phyloP scores from a whole-genome alignment of 257 asterid species.

The Catharanthus roseus region DNA sequence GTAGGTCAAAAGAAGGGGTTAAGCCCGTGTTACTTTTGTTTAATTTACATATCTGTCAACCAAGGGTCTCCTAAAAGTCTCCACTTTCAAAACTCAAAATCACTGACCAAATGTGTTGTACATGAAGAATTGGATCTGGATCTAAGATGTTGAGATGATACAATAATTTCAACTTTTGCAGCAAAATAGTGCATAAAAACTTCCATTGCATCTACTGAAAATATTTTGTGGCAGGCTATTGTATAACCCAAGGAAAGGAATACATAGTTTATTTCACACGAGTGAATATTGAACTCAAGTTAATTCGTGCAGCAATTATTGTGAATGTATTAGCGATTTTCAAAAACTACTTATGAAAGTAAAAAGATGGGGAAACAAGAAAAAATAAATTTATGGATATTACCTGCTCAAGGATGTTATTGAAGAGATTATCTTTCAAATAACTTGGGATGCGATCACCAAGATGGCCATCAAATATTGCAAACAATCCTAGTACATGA shows the following conservation, averaged over 20 bases:
- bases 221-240: background rate
- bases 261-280: background rate
- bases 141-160: background rate
- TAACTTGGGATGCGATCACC: slow-evolving; percentile 72
- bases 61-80: background rate
- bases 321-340: background rate
- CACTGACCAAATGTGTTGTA: background rate
- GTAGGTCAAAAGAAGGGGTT: background rate
- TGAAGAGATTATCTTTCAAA: slow-evolving; percentile 56
- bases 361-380: slow-evolving; percentile 2
- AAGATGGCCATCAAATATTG: slow-evolving; percentile 71
- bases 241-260: background rate
- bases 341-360: background rate
- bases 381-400: background rate
- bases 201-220: background rate
- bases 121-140: background rate
- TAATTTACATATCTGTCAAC: background rate
- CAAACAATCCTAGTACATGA: slow-evolving; percentile 68
- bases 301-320: background rate
- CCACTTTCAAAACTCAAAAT: background rate
- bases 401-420: slow-evolving; percentile 75
- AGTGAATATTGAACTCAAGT: background rate
- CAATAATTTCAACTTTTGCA: background rate
- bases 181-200: background rate
- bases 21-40: background rate